Evolutionary conservation across 2,329 filamentous ascomycete genomes (phyloP), one percentile per base, ranked within the genome.

Genomic region (Phyllachora maydis): DNA sequence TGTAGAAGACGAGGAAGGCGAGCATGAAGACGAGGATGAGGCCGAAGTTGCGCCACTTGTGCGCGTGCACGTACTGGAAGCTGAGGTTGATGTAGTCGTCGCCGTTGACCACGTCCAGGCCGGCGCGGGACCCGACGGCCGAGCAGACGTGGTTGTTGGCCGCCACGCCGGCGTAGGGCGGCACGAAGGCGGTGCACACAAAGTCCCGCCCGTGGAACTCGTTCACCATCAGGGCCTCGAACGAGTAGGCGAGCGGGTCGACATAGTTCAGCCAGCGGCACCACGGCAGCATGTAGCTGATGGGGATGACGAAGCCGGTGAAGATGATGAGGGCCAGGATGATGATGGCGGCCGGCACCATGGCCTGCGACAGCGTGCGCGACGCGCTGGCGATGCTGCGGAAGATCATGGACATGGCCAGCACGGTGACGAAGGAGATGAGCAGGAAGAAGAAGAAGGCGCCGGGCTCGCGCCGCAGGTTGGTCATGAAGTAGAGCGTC

Each of bases 391-490:
- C 79, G 32, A 90, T 77, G 5, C 68, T 74, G 23, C 79, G 65
- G 62, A 90, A 90, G 31, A 85, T 61, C 69, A 81, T 83, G 22
- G 74, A 82, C 76, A 88, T 88, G 32, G 65, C 59, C 37, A 91
- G 35, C 1, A 77, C 77, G 1, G 68, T 69, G 28, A 61, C 42
- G 47, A 85, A 79, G 3, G 68, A 73, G 39, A 85, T 63, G 24
- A 92, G 54, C 28, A 81, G 46, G 59, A 79, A 91, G 50, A 81
- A 75, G 57, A 92, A 92, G 56, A 88, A 92, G 1, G 70, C 49
- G 3, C 71, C 74, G 0, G 76, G 54, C 31, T 74, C 68, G 24
- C 79, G 62, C 26, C 75, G 65, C 15, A 93, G 53, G 32, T 82
- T 75, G 0, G 77, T 74, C 66, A 93, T 72, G 47, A 92, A 92